Evolutionary conservation across 345 rosid species (phyloP).

Genomic region (Pseudoturritis turrita): DNA sequence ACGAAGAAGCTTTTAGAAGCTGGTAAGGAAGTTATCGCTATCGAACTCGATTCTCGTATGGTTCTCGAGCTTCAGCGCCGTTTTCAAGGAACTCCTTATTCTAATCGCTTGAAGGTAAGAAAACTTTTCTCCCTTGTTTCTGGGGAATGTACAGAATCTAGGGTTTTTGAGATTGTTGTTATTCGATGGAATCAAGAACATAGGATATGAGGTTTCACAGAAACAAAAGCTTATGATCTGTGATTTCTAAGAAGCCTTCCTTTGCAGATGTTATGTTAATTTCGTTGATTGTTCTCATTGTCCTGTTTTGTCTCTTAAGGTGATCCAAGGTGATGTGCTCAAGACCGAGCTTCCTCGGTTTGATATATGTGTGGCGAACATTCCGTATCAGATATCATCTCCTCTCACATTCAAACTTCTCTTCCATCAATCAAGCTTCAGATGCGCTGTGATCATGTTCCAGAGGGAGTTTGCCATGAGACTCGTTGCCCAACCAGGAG

Average conservation of each 20-base stretch:
- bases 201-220: too few relatives aligned
- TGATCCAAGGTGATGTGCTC: conserved; percentile 86
- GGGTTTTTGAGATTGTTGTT: background rate
- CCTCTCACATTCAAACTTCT: conserved; percentile 84
- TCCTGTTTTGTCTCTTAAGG: conserved; percentile 34
- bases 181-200: too few relatives aligned
- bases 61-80: conserved; percentile 91
- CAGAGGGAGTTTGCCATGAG: conserved; percentile 96
- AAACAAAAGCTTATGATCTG: too few relatives aligned
- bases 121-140: background rate
- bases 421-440: conserved; percentile 70
- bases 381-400: conserved; percentile 89
- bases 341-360: conserved; percentile 85
- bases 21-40: conserved; percentile 76
- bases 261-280: background rate
- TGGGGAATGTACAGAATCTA: background rate
- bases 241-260: too few relatives aligned
- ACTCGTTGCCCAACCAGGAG: conserved; percentile 85
- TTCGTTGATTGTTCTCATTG: background rate
- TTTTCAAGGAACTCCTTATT: conserved; percentile 71
- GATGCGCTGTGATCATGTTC: conserved; percentile 92
- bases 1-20: conserved; percentile 90
- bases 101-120: conserved; percentile 54
- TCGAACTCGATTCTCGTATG: conserved; percentile 88
- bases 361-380: conserved; percentile 89